A percentile compares a stretch with the other conserved stretches of the same genome.
phyloP scores from a whole-genome alignment of 192 early-diverging fungal genomes.

The Umbelopsis isabellina region DNA sequence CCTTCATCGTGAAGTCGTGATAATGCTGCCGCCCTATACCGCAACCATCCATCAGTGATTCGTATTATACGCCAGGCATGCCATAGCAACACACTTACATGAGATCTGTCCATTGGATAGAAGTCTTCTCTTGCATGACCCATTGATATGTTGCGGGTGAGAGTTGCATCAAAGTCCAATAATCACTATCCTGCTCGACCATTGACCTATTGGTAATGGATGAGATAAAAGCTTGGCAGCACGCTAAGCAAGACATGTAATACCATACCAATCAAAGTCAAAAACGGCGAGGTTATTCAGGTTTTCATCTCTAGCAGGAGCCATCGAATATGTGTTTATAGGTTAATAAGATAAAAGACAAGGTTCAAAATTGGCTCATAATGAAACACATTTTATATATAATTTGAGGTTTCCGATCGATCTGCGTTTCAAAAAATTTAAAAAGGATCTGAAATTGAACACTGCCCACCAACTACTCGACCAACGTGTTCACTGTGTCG shows the following conservation, averaged over 20 bases:
- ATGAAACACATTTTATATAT: too few relatives aligned
- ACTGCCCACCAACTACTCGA: too few relatives aligned
- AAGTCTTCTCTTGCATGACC: constrained; percentile 21
- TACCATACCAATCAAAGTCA: constrained; percentile 67
- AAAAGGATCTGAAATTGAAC: too few relatives aligned
- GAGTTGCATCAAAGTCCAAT: constrained; percentile 48
- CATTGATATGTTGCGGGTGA: constrained; percentile 39
- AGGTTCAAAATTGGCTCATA: not conserved
- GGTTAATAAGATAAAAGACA: not conserved
- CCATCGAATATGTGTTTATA: not conserved
- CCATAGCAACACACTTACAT: constrained; percentile 45
- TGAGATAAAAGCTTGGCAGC: not conserved
- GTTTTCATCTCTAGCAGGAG: not conserved
- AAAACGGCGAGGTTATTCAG: constrained; percentile 51
- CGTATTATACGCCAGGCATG: not conserved
- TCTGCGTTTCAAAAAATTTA: too few relatives aligned
- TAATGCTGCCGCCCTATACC: constrained; percentile 35
- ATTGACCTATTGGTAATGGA: constrained; percentile 48
- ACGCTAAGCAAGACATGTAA: not conserved
- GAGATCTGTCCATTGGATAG: constrained; percentile 67
- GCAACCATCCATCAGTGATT: not conserved
- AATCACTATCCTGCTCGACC: constrained; percentile 64
- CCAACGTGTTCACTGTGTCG: not conserved
- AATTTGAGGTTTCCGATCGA: too few relatives aligned
- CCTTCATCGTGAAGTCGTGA: constrained; percentile 43